phyloP scores from a whole-genome alignment of 2,329 filamentous ascomycete genomes.

The Aspergillus sp. region DNA sequence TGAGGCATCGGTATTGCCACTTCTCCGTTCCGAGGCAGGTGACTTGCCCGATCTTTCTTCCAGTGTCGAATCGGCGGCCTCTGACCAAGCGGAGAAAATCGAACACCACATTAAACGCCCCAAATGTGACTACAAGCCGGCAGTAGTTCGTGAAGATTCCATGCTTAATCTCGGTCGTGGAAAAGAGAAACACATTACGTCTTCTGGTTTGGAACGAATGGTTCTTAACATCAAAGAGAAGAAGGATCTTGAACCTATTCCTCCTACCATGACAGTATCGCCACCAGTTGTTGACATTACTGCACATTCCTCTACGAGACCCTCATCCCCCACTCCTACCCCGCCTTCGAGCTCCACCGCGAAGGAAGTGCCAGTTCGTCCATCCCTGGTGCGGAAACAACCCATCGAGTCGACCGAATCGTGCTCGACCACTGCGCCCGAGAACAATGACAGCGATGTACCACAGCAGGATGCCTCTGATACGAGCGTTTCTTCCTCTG shows the following conservation, averaged over 20 bases:
- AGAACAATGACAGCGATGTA: constrained; percentile 40
- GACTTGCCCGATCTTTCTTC: constrained; percentile 67
- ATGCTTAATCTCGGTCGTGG: constrained; percentile 62
- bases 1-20: constrained; percentile 45
- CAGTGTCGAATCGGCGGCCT: constrained; percentile 65
- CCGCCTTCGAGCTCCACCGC: constrained; percentile 24
- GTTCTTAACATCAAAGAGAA: constrained; percentile 86
- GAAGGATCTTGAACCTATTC: constrained; percentile 56
- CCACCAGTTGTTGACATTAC: constrained; percentile 37
- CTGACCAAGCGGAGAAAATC: constrained; percentile 53
- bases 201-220: constrained; percentile 87
- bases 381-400: constrained; percentile 17
- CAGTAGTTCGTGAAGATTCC: constrained; percentile 46
- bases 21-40: constrained; percentile 37
- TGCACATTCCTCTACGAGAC: constrained; percentile 21
- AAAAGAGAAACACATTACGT: constrained; percentile 83
- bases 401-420: constrained; percentile 49
- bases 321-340: constrained; percentile 35
- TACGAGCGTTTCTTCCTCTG: constrained; percentile 54
- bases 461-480: constrained; percentile 46
- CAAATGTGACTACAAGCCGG: constrained; percentile 57
- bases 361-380: constrained; percentile 28
- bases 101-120: constrained; percentile 52
- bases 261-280: constrained; percentile 36
- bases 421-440: constrained; percentile 51